These are phyloP conservation scores for Phascolomyces articulosus DNA, from an alignment of 371 early-diverging fungal species.

Conservation along the genomic window DNA sequence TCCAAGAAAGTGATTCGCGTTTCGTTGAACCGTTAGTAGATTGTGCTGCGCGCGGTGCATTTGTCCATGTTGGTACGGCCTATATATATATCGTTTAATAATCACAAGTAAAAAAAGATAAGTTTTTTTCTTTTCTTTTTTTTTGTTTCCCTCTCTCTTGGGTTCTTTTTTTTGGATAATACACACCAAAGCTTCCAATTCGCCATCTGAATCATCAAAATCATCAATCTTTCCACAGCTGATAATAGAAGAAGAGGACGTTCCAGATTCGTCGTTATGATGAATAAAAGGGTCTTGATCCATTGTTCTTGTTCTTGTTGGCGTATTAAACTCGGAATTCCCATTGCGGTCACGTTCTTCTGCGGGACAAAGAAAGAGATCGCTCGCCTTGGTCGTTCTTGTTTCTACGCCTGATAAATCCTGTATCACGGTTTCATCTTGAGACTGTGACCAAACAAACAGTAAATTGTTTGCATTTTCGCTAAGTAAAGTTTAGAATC, in stretches of 20 bases:
- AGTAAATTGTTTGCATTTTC: conserved; percentile 35
- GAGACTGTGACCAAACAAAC: conserved; percentile 47
- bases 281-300: not conserved
- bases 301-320: conserved; percentile 11
- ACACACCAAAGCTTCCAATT: conserved; percentile 50
- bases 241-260: not conserved
- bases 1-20: conserved; percentile 43
- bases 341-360: conserved; percentile 11
- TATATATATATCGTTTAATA: conserved; percentile 11
- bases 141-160: too few species aligned
- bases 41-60: conserved; percentile 26
- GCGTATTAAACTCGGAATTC: not conserved
- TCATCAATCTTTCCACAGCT: conserved; percentile 3
- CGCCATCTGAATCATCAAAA: conserved; percentile 26
- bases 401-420: conserved; percentile 2
- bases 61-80: conserved; percentile 52
- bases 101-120: not conserved
- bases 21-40: conserved; percentile 20
- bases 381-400: not conserved
- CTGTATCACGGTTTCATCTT: conserved; percentile 37
- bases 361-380: not conserved
- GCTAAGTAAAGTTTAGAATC: conserved; percentile 50
- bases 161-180: too few species aligned
- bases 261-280: not conserved
- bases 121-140: not conserved